Evolutionary conservation across 2,329 filamentous ascomycete species (phyloP).

Genomic region (Cladosporium sp.): DNA sequence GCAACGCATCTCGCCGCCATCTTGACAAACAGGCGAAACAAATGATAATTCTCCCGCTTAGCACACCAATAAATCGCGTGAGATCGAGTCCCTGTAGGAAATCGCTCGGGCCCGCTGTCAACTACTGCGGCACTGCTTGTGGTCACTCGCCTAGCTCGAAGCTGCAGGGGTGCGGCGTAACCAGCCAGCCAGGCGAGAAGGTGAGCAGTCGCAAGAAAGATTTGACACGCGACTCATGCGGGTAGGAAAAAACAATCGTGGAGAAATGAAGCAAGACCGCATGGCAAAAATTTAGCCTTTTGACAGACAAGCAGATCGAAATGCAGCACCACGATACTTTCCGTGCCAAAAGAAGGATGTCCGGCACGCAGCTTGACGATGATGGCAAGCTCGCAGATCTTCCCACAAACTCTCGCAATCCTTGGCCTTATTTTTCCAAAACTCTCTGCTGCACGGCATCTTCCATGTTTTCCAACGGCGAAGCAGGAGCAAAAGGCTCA

Average conservation of each 20-base stretch:
- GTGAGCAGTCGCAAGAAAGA: conserved; percentile 5
- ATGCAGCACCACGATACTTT: conserved; percentile 2
- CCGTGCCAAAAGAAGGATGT: conserved; percentile 9
- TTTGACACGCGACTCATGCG: background rate
- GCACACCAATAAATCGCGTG: background rate
- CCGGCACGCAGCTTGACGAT: conserved; percentile 8
- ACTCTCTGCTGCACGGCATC: background rate
- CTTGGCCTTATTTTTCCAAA: background rate
- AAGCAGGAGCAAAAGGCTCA: conserved; percentile 5
- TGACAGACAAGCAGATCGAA: background rate
- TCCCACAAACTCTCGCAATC: background rate
- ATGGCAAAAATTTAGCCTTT: background rate
- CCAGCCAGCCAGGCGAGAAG: background rate
- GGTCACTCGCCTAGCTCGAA: background rate
- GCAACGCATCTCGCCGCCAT: background rate
- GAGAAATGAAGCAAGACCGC: background rate
- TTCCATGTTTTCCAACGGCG: conserved; percentile 2
- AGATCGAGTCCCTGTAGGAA: background rate
- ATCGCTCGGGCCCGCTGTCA: background rate
- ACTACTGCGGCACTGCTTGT: background rate
- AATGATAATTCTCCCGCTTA: background rate
- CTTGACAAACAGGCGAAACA: background rate
- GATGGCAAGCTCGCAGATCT: background rate
- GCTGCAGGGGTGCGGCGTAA: conserved; percentile 1
- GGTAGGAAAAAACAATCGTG: background rate